Evolutionary conservation across 495 filamentous ascomycete species (phyloP), one percentile per base, ranked within the genome.

Genomic region (Talaromyces stipitatus): DNA sequence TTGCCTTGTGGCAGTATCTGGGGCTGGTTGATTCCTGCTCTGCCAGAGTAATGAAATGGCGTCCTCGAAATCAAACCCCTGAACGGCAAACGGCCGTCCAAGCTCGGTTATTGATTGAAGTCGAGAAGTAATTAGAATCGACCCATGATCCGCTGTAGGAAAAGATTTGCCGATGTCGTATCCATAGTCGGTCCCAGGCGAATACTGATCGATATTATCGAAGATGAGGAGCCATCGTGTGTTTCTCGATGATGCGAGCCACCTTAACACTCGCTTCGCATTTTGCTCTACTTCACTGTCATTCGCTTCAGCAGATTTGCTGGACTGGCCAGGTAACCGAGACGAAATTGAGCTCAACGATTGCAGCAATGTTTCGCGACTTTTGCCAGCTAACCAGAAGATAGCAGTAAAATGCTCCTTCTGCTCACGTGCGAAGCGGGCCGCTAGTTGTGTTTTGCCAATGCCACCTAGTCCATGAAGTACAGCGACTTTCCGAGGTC

Each of bases 371-470:
- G 59, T 56, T 20, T 26, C 48, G 22, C 54, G 60, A 45, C 64
- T 59, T 26, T 69, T 65, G 6, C 62, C 66, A 63, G 55, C 62
- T n/a, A 73, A 43, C 67, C 65, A 71, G 24, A 71, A 65, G 36
- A 70, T 61, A 5, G 69, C 67, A 20, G 62, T 66, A 23, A 62
- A 67, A 46, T 64, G 43, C 26, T 62, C 10, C 56, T 64, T 60
- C 12, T 69, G 64, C 8, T 66, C 52, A 30, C 61, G 60, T n/a
- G 69, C 67, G 58, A 71, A 74, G 33, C 66, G 66, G 46, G 73
- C 64, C 8, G 70, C 74, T 53, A 78, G 58, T 52, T 78, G 68
- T 27, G 73, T 73, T 50, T 75, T 77, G 26, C 74, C 73, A 3
- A 75, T 70, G 0, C 74, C 71, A 3, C 75, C 71, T 58, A 78